phyloP scores from a whole-genome alignment of 2,329 filamentous ascomycete species.

The Colletotrichum spinosum region DNA sequence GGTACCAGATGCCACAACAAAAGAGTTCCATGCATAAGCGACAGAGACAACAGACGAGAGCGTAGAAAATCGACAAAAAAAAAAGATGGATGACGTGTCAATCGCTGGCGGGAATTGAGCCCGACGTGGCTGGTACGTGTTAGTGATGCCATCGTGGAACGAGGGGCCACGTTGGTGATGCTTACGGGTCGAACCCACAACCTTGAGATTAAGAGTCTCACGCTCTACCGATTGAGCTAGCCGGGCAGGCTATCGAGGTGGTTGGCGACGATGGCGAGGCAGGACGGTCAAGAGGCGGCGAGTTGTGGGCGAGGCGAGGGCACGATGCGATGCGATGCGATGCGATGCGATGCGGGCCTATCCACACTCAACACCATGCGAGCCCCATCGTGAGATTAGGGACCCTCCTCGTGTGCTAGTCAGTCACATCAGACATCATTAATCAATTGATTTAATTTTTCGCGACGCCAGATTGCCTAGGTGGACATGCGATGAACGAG shows the following conservation, averaged over 20 bases:
- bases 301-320: constrained; percentile 23
- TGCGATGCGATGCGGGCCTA: neutral
- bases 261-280: neutral
- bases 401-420: too few relatives aligned
- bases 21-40: neutral
- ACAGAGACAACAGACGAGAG: neutral
- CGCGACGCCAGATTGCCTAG: too few relatives aligned
- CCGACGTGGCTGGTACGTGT: constrained; percentile 31
- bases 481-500: too few relatives aligned
- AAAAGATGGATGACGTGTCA: constrained; percentile 8
- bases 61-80: neutral
- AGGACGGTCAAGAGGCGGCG: neutral
- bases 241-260: constrained; percentile 51
- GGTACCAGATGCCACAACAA: neutral
- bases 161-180: neutral
- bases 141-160: neutral
- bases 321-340: neutral
- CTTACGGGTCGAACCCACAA: constrained; percentile 36
- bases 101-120: constrained; percentile 35
- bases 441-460: too few relatives aligned
- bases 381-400: constrained; percentile 18
- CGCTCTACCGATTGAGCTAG: constrained; percentile 80
- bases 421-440: too few relatives aligned
- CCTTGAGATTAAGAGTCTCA: constrained; percentile 69
- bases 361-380: constrained; percentile 21